Base-by-base conservation (phyloP, 2,329 filamentous ascomycete species). In the Fusarium haematococcum region DNA sequence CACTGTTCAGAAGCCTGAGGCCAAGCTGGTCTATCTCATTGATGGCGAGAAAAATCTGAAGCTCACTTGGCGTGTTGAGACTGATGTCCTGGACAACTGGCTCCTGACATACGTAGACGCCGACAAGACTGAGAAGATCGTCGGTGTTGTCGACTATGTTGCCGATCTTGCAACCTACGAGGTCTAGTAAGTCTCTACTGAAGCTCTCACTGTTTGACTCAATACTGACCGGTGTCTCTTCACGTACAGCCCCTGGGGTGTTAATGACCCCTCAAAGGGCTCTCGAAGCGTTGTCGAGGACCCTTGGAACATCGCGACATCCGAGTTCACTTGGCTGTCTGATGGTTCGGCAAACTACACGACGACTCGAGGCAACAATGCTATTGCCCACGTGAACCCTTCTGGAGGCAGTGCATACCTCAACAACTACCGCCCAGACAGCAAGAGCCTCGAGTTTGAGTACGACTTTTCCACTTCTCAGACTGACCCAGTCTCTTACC, bases 291-390 rank as follows among this genome's bases (percentile, higher is more conserved):
- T 86, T 18, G 68, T 89, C 13, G 79, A 81, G 16, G 84, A 91
- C 71, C 89, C 89, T 0, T 88, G 86, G 82, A 83, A 87, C 68
- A 70, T 77, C 0, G 65, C 70, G 14, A 80, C 86, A 8, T 90
- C 87, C 9, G 85, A 86, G 54, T 88, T 89, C 66, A 87, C 86
- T 32, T 91, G 89, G 89, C 81, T 88, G 62, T 82, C 81, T 20
- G 85, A 87, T 48, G 89, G 88, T 6, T 78, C 74, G 6, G 82
- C 75, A 30, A 84, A 82, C 41, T 91, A 87, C 80, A 87, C 85
- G 45, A 87, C 85, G 1, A 89, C 88, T 6, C 85, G 86, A 1
- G 90, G 90, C 45, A 91, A 91, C 83, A 91, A 91, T 74, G 89
- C 77, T 48, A 86, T 89, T 50, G 87, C 88, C 0, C 89, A 91